These are phyloP conservation scores for Pugionium dolabratum DNA, from an alignment of 345 rosid genomes.

Conservation along the genomic window DNA sequence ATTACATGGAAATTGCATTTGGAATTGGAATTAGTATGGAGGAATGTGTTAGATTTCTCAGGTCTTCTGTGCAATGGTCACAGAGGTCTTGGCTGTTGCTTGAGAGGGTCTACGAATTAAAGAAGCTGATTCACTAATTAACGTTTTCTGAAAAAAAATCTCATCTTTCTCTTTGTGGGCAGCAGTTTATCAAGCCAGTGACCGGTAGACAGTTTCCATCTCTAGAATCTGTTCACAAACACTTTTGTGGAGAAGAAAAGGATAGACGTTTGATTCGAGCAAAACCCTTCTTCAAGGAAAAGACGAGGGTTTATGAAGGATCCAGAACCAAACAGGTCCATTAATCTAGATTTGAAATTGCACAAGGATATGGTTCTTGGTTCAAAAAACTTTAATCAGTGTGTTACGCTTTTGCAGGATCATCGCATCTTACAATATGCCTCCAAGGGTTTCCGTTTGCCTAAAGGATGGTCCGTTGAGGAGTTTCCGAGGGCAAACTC, in stretches of 20 bases:
- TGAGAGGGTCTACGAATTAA: neutral
- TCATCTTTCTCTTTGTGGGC: constrained; percentile 7
- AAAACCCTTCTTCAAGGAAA: neutral
- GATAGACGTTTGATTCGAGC: constrained; percentile 23
- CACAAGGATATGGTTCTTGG: constrained; percentile 11
- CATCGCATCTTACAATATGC: constrained; percentile 13
- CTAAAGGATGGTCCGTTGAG: constrained; percentile 52
- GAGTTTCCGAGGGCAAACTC: constrained; percentile 40
- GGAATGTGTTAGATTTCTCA: constrained; percentile 4
- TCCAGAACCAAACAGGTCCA: constrained; percentile 29
- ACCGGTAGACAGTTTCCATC: constrained; percentile 34
- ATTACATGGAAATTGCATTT: neutral
- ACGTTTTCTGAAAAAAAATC: neutral
- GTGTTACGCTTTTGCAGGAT: constrained; percentile 24
- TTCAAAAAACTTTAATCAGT: neutral
- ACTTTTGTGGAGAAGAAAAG: constrained; percentile 21
- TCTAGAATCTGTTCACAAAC: constrained; percentile 31
- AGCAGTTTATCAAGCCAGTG: constrained; percentile 33
- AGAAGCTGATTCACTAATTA: no score
- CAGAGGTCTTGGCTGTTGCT: neutral
- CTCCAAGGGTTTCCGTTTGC: constrained; percentile 44
- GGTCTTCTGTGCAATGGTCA: constrained; percentile 5
- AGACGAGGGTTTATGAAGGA: constrained; percentile 19
- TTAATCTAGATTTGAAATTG: constrained; percentile 10
- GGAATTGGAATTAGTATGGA: neutral